Evolutionary conservation across 2,329 filamentous ascomycete genomes (phyloP), one percentile per base, ranked within the genome.

Genomic region (Colletotrichum tabaci): DNA sequence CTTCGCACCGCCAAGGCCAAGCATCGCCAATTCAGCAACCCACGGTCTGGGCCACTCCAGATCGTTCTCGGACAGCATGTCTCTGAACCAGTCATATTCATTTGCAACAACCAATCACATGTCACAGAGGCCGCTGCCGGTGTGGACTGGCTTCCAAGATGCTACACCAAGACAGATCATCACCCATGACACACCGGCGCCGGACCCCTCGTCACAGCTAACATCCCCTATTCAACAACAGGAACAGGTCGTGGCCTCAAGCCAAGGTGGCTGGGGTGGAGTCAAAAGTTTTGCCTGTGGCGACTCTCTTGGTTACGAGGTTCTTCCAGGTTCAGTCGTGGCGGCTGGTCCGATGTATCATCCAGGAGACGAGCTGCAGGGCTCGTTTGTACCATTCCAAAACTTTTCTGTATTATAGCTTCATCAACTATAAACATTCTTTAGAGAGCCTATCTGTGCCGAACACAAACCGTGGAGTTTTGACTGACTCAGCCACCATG

Each of bases 331-430:
- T 7, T 47, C 67, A 44, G 63, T 67, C 15, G 5, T 63, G 15
- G 21, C 68, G 8, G 46, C 64, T 23, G 58, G 52, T 30, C 30
- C 44, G 6, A 23, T 52, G 1, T 71, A 67, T 40, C 58, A 47
- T 26, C 2, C 57, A 1, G 49, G 60, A 42, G 67, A 69, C 26
- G 67, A 47, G 12, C 47, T 69, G 8, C 61, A 44, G 9, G 46
- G 50, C 30, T 40, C 68, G 7, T 71, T 52, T 52, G 42, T 68
- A 21, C 58, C 60, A 40, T 71, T 62, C 3, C 68, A 71, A n/a
- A 63, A 47, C 30, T 71, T 71, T 38, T 62, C 68, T 63, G 68
- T 71, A 63, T 21, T 60, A 62, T 71, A 71, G 68, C 42, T 62
- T 62, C 3, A 50, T 44, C 30, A 26, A 26, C 2, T 9, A 15